phyloP scores from a whole-genome alignment of 2,329 filamentous ascomycete species.

The Orbilia brochopaga region DNA sequence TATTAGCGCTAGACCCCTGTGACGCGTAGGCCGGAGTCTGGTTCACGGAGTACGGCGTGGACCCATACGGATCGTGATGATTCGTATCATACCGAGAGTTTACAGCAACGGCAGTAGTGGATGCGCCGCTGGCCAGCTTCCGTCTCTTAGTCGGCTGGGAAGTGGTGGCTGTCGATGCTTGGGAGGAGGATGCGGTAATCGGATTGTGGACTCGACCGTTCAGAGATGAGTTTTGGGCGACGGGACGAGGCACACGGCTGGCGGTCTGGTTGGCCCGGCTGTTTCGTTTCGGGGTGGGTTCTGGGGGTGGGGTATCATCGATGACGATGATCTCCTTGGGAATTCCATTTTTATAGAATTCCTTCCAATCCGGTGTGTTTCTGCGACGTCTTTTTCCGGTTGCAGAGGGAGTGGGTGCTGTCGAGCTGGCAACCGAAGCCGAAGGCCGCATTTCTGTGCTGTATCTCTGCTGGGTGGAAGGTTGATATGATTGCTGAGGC shows the following conservation, averaged over 20 bases:
- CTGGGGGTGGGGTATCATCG: conserved; percentile 69
- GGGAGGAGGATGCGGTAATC: conserved; percentile 56
- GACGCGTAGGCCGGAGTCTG: conserved; percentile 51
- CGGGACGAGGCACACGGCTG: conserved; percentile 52
- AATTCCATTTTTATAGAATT: conserved; percentile 81
- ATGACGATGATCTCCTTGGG: conserved; percentile 88
- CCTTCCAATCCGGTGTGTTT: conserved; percentile 75
- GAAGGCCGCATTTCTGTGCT: conserved; percentile 59
- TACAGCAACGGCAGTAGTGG: conserved; percentile 26
- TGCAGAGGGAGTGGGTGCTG: conserved; percentile 39
- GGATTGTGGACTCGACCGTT: conserved; percentile 57
- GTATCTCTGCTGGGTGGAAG: conserved; percentile 29
- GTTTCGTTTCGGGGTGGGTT: conserved; percentile 54
- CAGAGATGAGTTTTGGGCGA: conserved; percentile 57
- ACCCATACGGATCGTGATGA: conserved; percentile 49
- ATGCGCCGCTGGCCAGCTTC: conserved; percentile 41
- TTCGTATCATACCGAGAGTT: conserved; percentile 51
- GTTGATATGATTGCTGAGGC: conserved; percentile 39
- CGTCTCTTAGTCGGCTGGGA: conserved; percentile 55
- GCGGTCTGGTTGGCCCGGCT: conserved; percentile 47
- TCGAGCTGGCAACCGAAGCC: conserved; percentile 52
- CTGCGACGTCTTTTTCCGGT: conserved; percentile 61
- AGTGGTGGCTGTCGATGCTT: conserved; percentile 56
- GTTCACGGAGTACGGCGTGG: conserved; percentile 51
- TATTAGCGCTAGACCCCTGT: conserved; percentile 51